Evolutionary conservation across 2,329 filamentous ascomycete species (phyloP).

Genomic region (Fusarium falciforme): DNA sequence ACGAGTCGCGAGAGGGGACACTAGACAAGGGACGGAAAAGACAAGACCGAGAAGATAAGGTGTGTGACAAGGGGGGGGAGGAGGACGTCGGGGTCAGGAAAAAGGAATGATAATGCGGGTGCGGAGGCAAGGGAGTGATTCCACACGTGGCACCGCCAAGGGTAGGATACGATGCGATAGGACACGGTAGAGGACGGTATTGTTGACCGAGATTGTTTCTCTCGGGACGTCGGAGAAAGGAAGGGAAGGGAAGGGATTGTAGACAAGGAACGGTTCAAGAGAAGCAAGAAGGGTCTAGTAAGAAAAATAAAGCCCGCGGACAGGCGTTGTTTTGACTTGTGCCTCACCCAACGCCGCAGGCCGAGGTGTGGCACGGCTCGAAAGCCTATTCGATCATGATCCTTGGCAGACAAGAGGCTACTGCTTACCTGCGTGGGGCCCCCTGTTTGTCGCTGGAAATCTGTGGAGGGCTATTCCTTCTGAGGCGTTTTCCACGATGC

Average conservation of each 20-base stretch:
- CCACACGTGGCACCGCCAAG: constrained; percentile 1
- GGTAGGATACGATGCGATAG: too few relatives aligned
- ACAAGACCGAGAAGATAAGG: constrained; percentile 18
- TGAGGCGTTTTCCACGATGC: constrained; percentile 16
- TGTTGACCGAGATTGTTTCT: not conserved
- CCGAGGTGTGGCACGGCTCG: not conserved
- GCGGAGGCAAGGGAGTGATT: constrained; percentile 4
- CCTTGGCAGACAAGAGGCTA: not conserved
- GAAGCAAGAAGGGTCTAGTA: not conserved
- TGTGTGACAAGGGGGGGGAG: not conserved
- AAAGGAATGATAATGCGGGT: not conserved
- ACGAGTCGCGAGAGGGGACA: not conserved
- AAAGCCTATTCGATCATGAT: constrained; percentile 18
- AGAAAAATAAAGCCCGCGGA: not conserved
- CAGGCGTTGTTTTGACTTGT: not conserved
- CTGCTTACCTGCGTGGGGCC: constrained; percentile 8
- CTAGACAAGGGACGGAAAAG: constrained; percentile 17
- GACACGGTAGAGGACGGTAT: not conserved
- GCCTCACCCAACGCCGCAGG: not conserved
- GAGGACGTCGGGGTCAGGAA: not conserved
- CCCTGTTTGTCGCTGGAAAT: not conserved
- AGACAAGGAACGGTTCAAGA: not conserved
- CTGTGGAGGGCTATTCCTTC: constrained; percentile 3
- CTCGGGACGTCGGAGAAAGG: not conserved
- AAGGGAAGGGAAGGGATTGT: not conserved